These are phyloP conservation scores for Kokia cookei DNA, from an alignment of 441 rosid genomes.

Conservation along the genomic window DNA sequence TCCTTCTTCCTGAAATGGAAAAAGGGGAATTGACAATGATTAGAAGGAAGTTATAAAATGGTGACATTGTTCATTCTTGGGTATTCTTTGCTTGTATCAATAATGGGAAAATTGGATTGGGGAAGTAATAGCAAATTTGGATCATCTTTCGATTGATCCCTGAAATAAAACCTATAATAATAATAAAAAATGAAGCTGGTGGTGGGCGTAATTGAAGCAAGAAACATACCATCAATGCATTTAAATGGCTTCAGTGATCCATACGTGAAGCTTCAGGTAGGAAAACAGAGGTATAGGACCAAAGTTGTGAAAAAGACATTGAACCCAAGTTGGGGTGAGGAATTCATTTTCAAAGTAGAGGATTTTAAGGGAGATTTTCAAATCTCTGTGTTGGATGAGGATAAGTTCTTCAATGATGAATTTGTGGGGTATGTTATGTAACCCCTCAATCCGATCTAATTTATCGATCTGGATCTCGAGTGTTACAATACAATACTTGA, in stretches of 20 bases:
- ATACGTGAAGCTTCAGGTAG: constrained; percentile 75
- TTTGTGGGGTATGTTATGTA: constrained; percentile 47
- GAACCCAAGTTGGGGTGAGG: constrained; percentile 90
- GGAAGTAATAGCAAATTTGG: too few relatives aligned
- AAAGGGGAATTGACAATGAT: too few relatives aligned
- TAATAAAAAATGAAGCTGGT: constrained; percentile 50
- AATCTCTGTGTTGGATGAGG: constrained; percentile 76
- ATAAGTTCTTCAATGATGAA: constrained; percentile 82
- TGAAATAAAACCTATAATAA: too few relatives aligned
- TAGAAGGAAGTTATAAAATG: too few relatives aligned
- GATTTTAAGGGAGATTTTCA: constrained; percentile 80
- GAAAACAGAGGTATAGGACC: constrained; percentile 65
- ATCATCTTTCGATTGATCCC: too few relatives aligned
- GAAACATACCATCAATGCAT: constrained; percentile 82
- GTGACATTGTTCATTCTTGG: too few relatives aligned
- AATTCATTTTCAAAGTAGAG: constrained; percentile 77
- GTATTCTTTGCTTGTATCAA: too few relatives aligned
- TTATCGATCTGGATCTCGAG: too few relatives aligned
- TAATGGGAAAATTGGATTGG: too few relatives aligned
- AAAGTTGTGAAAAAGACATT: constrained; percentile 82
- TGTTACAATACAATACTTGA: too few relatives aligned
- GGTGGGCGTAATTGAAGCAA: constrained; percentile 73
- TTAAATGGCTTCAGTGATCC: constrained; percentile 87
- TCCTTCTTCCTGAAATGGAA: too few relatives aligned
- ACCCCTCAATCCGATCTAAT: too few relatives aligned